Percentiles rank a stretch among this genome's conserved stretches.
These are phyloP conservation scores for Vitis hybrid DNA, from an alignment of 177 flowering plant genomes.

Conservation along the genomic window DNA sequence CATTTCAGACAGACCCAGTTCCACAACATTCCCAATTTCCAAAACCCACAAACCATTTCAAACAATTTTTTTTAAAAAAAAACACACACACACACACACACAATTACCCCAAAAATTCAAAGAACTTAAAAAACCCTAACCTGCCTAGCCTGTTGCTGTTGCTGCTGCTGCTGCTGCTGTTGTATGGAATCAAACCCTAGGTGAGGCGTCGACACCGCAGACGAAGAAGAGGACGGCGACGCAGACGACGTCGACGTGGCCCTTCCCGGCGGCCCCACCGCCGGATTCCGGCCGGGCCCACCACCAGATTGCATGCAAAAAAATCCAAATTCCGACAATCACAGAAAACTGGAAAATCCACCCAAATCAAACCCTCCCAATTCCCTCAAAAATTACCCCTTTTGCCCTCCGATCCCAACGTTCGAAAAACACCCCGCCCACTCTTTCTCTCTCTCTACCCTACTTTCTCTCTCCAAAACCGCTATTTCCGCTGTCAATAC, in stretches of 20 bases:
- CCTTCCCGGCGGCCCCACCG: conserved; percentile 50
- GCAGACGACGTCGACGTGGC: conserved; percentile 62
- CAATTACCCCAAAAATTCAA: neutral
- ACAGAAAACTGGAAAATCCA: conserved; percentile 4
- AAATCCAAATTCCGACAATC: conserved; percentile 1
- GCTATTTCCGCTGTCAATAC: conserved; percentile 25
- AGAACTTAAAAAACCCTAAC: conserved; percentile 20
- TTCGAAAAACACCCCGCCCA: conserved; percentile 25
- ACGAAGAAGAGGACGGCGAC: conserved; percentile 79
- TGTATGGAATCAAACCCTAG: conserved; percentile 64
- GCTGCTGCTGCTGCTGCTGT: conserved; percentile 43
- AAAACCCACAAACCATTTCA: neutral
- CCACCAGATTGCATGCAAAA: conserved; percentile 65
- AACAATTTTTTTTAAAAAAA: neutral
- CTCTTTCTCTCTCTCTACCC: conserved; percentile 22
- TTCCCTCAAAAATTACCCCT: conserved; percentile 21
- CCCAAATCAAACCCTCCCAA: conserved; percentile 9
- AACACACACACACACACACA: neutral
- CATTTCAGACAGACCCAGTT: neutral
- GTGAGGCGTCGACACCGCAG: conserved; percentile 71
- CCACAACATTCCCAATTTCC: conserved; percentile 3
- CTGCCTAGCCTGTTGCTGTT: conserved; percentile 49
- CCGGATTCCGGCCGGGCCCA: conserved; percentile 60
- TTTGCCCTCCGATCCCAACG: conserved; percentile 43
- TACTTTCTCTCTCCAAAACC: conserved; percentile 18